Percentiles rank a stretch among this genome's conserved stretches.
phyloP scores from a whole-genome alignment of 108 stramenopile genomes.

The Nannochloropsis granulata region DNA sequence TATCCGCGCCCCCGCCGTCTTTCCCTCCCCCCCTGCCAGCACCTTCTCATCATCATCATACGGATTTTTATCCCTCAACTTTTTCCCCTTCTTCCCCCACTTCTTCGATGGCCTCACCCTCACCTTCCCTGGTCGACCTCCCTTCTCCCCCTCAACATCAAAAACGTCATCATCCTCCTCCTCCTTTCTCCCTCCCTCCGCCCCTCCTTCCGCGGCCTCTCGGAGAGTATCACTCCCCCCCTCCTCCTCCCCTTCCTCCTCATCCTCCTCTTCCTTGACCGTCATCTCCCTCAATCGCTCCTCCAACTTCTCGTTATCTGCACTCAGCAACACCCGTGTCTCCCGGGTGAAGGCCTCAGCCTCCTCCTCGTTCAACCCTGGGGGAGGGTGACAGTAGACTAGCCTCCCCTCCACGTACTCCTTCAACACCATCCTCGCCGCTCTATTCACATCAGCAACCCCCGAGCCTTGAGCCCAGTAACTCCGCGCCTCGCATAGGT shows the following conservation, averaged over 20 bases:
- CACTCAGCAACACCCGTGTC: constrained; percentile 10
- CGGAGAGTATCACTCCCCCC: neutral
- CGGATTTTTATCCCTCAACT: constrained; percentile 35
- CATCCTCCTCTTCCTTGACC: constrained; percentile 22
- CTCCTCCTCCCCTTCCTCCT: constrained; percentile 10
- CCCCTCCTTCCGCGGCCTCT: neutral
- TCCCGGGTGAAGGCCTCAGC: constrained; percentile 41
- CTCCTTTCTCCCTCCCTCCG: neutral
- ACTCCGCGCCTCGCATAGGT: constrained; percentile 75
- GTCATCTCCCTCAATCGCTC: constrained; percentile 11
- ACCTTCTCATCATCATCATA: constrained; percentile 17
- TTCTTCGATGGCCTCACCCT: constrained; percentile 1
- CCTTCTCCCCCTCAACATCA: neutral
- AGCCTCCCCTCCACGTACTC: constrained; percentile 86
- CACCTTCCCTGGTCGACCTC: constrained; percentile 6
- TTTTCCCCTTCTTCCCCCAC: constrained; percentile 40
- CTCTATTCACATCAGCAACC: constrained; percentile 73
- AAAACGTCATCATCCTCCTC: neutral
- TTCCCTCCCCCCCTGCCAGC: neutral
- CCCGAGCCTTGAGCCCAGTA: constrained; percentile 73
- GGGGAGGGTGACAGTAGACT: constrained; percentile 82
- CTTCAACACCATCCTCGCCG: constrained; percentile 73
- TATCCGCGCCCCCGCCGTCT: constrained; percentile 7
- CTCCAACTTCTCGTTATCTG: neutral
- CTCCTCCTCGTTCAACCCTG: constrained; percentile 38